A percentile compares a stretch with the other conserved stretches of the same genome.
phyloP scores from a whole-genome alignment of 2,329 filamentous ascomycete genomes.

The Fonsecaea monophora region DNA sequence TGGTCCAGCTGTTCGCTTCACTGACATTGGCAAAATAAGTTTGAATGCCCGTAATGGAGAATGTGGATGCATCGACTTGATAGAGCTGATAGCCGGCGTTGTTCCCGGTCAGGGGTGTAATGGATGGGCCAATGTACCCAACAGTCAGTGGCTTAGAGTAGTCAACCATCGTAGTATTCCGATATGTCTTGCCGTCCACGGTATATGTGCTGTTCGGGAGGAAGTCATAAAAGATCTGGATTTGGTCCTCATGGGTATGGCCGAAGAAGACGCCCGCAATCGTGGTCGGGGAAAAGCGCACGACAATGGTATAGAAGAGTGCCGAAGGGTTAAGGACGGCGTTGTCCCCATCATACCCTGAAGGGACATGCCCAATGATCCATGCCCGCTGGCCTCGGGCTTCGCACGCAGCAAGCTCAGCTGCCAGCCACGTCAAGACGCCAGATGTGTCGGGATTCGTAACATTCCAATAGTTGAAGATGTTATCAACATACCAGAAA shows the following conservation, averaged over 20 bases:
- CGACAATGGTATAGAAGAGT: constrained; percentile 8
- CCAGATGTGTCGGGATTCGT: constrained; percentile 10
- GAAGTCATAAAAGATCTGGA: constrained; percentile 14
- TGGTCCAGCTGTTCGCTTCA: constrained; percentile 4
- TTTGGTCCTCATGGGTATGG: constrained; percentile 12
- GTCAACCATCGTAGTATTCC: constrained; percentile 10
- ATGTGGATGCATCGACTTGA: constrained; percentile 5
- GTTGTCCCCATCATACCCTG: constrained; percentile 4
- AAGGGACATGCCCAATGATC: constrained; percentile 13
- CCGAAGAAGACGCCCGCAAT: constrained; percentile 15
- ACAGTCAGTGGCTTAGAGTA: constrained; percentile 11
- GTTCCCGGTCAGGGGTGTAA: constrained; percentile 11
- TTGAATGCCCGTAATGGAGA: constrained; percentile 10
- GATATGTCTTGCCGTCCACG: constrained; percentile 6
- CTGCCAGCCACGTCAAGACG: constrained; percentile 1
- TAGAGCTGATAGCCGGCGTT: constrained; percentile 12
- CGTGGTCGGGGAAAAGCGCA: constrained; percentile 7
- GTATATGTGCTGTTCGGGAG: constrained; percentile 10
- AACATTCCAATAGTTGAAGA: constrained; percentile 16
- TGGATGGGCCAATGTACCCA: constrained; percentile 8
- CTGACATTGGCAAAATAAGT: constrained; percentile 13
- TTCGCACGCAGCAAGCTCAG: background rate
- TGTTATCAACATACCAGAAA: constrained; percentile 11
- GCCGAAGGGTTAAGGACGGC: background rate
- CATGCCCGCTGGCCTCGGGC: constrained; percentile 9